phyloP scores from a whole-genome alignment of 805 yeast genomes.

The Priceomyces castillae region DNA sequence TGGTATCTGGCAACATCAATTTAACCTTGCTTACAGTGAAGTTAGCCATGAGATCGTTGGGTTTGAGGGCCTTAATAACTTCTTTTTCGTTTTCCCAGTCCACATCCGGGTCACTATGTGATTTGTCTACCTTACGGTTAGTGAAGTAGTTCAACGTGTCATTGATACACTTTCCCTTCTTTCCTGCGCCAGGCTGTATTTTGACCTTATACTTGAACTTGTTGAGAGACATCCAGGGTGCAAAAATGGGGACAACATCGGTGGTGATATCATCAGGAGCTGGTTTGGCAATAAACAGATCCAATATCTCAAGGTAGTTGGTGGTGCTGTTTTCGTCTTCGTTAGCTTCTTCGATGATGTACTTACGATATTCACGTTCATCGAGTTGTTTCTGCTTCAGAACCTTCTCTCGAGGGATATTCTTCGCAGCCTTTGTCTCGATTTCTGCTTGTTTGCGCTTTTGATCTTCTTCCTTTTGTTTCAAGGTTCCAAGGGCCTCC shows the following conservation, averaged over 20 bases:
- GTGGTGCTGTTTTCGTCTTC: slow-evolving; percentile 30
- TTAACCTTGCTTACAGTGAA: slow-evolving; percentile 73
- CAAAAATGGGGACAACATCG: slow-evolving; percentile 81
- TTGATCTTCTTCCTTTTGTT: slow-evolving; percentile 42
- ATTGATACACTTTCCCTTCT: slow-evolving; percentile 81
- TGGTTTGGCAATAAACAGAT: slow-evolving; percentile 45
- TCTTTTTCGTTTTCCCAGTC: slow-evolving; percentile 76
- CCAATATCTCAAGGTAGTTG: slow-evolving; percentile 43
- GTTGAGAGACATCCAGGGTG: slow-evolving; percentile 82
- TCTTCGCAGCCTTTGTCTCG: slow-evolving; percentile 16
- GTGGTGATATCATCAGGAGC: slow-evolving; percentile 48
- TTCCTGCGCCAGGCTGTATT: slow-evolving; percentile 72
- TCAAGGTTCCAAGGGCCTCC: slow-evolving; percentile 82
- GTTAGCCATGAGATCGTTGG: slow-evolving; percentile 62
- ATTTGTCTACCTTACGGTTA: slow-evolving; percentile 42
- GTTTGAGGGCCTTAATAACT: slow-evolving; percentile 52
- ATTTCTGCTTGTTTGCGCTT: slow-evolving; percentile 16
- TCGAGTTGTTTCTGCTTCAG: slow-evolving; percentile 46
- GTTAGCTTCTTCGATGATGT: slow-evolving; percentile 34
- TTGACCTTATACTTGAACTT: slow-evolving; percentile 81
- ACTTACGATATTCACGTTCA: slow-evolving; percentile 42
- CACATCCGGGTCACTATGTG: slow-evolving; percentile 45
- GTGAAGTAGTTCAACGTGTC: slow-evolving; percentile 64
- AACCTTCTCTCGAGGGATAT: slow-evolving; percentile 29
- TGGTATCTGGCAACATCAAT: slow-evolving; percentile 53